Base-by-base conservation (phyloP, 768 basidiomycete genomes). In the Lentinus brumalis region DNA sequence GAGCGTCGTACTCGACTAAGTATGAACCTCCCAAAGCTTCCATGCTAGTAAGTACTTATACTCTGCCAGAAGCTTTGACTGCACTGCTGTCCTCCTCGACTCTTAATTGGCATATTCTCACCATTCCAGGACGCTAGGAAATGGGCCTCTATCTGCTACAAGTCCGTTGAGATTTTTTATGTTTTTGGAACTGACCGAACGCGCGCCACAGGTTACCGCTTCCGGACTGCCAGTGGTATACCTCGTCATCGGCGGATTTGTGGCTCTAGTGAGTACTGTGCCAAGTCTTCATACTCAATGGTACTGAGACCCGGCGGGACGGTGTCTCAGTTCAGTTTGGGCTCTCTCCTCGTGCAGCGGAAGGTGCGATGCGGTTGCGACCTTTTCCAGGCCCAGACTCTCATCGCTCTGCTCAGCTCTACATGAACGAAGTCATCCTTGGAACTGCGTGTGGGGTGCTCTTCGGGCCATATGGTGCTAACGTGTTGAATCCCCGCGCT, bases 371-470 rank as follows among this genome's bases (percentile, higher is more conserved):
- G 0, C 21, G 21, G 21, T 47, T 3, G 50, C 39, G 26, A 12
- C 41, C 10, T 9, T 55, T 12, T n/a, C 45, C 41, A 51, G 26
- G 8, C n/a, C 46, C 18, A 29, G 9, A 4, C 21, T 5, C 18
- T 39, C 18, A 30, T 14, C 35, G 35, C 35, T 35, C 11, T 35
- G 10, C 46, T 7, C 53, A 92, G 85, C 69, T 96, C 5, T 97
- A 89, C 69, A 84, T 97, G 64, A 97, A 94, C 66, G 96, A 99
- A 78, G 95, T 96, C 40, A 88, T 96, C 31, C 86, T 97, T 29
- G 95, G 94, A 2, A 96, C 94, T 0, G 80, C 80, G 0, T 87
- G 87, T 59, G 83, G 84, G 4, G 73, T 86, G 45, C 60, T 85
- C 49, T 82, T 90, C 57, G 91, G 94, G 2, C 95, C 93, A 5